Evolutionary conservation across 768 basidiomycete species (phyloP).

Genomic region (Rhodotorula paludigena): DNA sequence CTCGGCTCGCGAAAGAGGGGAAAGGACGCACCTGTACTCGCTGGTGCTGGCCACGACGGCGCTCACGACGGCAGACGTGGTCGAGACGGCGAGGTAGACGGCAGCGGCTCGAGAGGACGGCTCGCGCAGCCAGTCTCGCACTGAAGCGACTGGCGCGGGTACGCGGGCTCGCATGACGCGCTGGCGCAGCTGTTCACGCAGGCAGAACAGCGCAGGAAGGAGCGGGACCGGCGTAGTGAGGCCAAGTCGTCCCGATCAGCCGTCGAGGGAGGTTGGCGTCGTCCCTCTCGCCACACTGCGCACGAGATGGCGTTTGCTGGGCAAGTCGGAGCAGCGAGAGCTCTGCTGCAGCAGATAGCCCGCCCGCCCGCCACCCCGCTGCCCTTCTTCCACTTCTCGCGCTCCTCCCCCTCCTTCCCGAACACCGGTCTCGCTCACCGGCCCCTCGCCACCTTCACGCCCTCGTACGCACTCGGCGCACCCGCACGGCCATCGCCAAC

Average conservation of each 20-base stretch:
- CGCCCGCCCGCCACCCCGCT: neutral
- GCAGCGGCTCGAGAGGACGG: neutral
- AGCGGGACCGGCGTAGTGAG: no score
- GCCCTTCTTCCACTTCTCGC: neutral
- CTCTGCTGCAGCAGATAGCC: neutral
- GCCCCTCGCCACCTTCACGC: neutral
- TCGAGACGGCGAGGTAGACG: neutral
- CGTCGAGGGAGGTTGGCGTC: neutral
- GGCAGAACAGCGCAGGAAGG: no score
- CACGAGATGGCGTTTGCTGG: neutral
- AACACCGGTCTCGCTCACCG: neutral
- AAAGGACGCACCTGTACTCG: constrained; percentile 8
- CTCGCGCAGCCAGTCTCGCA: neutral
- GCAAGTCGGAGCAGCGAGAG: no score
- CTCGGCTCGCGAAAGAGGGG: rapidly evolving
- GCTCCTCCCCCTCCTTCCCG: neutral
- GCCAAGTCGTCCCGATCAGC: neutral
- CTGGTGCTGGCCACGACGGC: neutral
- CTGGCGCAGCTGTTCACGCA: no score
- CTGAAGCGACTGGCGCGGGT: neutral
- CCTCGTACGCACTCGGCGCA: neutral
- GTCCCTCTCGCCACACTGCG: neutral
- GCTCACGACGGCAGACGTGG: neutral
- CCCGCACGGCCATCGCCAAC: neutral
- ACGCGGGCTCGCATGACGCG: neutral